phyloP scores from a whole-genome alignment of 495 filamentous ascomycete species.

The Xylaria scruposa region DNA sequence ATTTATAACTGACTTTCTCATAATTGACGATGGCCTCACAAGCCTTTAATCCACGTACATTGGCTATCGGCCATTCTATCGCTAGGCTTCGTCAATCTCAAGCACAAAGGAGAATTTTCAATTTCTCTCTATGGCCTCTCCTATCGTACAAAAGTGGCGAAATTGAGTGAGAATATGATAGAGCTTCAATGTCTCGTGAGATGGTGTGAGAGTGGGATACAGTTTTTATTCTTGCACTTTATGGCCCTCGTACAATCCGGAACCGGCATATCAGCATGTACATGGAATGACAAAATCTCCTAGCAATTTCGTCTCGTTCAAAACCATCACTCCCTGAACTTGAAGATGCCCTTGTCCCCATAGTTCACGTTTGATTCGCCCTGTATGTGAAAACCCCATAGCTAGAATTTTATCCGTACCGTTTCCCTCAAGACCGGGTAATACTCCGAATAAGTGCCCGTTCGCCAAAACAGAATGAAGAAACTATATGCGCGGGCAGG shows the following conservation, averaged over 20 bases:
- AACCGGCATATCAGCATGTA: constrained; percentile 8
- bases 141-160: background rate
- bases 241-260: background rate
- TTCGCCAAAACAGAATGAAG: constrained; percentile 13
- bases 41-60: background rate
- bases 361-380: constrained; percentile 3
- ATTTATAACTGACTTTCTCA: background rate
- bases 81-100: background rate
- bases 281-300: background rate
- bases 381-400: constrained; percentile 1
- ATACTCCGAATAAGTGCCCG: constrained; percentile 17
- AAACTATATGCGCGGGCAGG: constrained; percentile 18
- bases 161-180: background rate
- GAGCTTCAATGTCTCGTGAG: background rate
- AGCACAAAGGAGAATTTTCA: background rate
- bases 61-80: background rate
- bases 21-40: background rate
- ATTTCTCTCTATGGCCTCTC: background rate
- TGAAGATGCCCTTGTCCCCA: constrained; percentile 3
- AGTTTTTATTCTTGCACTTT: constrained; percentile 12
- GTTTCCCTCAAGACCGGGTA: constrained; percentile 15
- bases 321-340: constrained; percentile 13
- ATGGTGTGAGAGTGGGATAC: constrained; percentile 3
- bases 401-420: constrained; percentile 25
- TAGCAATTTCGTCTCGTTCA: constrained; percentile 5